Evolutionary conservation across 148 eudicot genomes (phyloP), one percentile per base, ranked within the genome.

Genomic region (Pouteria glomerata): DNA sequence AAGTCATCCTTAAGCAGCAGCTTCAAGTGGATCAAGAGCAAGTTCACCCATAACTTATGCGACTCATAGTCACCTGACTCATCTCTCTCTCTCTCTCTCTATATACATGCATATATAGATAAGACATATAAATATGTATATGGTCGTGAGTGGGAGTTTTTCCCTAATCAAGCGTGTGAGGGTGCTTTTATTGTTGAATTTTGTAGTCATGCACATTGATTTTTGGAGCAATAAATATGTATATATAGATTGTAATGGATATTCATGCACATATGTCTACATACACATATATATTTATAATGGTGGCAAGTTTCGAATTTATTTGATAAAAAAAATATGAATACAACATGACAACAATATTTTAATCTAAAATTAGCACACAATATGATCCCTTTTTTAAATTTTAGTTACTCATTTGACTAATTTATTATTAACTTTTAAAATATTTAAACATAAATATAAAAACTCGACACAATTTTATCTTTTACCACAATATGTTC

Each of bases 11-110:
- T 91, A 13, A 69, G 83, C 59, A 91, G 86, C 84, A 89, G 98
- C 83, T 83, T 89, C 77, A 89, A 91, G 86, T 89, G 97, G 98
- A 82, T 94, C 87, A 94, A 94, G 90, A 86, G 79, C 80, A 94
- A 91, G 77, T 83, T 94, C 59, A 67, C 70, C 0, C 84, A 83
- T 73, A 74, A 71, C 71, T 87, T 74, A 73, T 83, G 81, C 69
- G 69, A 64, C 12, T 68, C 68, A 34, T 63, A 63, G 10, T 6
- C 14, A 11, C 19, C 1, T 19, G 1, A 3, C 18, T 0, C 4
- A 4, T 61, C 8, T n/a, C 1, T 61, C 14, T 33, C 26, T 61
- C 14, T 60, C 24, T 60, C 13, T n/a, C n/a, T n/a, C n/a, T n/a
- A n/a, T n/a, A n/a, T n/a, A n/a, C n/a, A n/a, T n/a, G n/a, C n/a